Percentiles rank a stretch among this genome's conserved stretches.
phyloP scores from a whole-genome alignment of 345 rosid genomes.

The Populus pruinosa region DNA sequence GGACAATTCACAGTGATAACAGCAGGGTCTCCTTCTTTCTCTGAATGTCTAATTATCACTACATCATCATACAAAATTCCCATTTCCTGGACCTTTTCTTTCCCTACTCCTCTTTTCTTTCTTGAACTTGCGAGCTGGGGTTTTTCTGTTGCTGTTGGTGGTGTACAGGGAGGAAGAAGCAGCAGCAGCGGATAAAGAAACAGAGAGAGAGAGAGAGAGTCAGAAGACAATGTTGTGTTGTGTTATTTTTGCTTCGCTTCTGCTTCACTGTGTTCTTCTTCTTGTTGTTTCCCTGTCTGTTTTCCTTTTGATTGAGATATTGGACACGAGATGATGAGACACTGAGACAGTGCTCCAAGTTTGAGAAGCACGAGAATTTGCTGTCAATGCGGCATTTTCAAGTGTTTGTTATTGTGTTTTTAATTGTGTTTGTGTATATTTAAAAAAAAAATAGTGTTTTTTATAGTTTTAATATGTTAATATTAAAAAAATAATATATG shows the following conservation, averaged over 20 bases:
- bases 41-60: conserved; percentile 67
- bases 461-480: too few relatives aligned
- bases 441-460: too few relatives aligned
- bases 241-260: conserved; percentile 35
- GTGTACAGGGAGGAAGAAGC: conserved; percentile 5
- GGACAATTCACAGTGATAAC: conserved; percentile 88
- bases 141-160: not conserved
- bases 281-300: conserved; percentile 17
- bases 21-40: conserved; percentile 68
- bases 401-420: too few relatives aligned
- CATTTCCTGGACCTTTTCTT: conserved; percentile 35
- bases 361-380: not conserved
- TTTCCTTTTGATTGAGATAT: not conserved
- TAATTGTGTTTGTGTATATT: too few relatives aligned
- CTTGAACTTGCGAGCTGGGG: not conserved
- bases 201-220: not conserved
- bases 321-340: conserved; percentile 6
- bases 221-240: not conserved
- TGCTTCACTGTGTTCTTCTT: not conserved
- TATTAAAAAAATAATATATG: too few relatives aligned
- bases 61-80: conserved; percentile 81
- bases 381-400: not conserved
- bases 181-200: not conserved
- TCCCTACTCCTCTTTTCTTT: not conserved
- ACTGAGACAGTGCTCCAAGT: not conserved